phyloP scores from a whole-genome alignment of 345 rosid species.

The Physaria fendleri region DNA sequence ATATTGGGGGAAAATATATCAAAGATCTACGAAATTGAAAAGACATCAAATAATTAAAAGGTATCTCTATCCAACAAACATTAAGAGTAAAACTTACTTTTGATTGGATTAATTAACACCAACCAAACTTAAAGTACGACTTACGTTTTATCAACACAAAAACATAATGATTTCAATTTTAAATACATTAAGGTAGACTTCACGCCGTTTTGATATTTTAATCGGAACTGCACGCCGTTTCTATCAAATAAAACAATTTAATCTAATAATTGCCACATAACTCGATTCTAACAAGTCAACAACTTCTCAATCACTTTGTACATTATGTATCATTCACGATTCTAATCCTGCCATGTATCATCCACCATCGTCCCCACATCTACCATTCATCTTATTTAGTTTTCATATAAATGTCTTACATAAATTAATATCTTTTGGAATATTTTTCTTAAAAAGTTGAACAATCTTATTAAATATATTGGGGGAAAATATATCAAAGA shows the following conservation, averaged over 20 bases:
- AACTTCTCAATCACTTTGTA: neutral
- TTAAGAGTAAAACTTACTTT: conserved; percentile 14
- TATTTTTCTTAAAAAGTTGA: neutral
- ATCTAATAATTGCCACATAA: neutral
- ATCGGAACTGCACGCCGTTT: neutral
- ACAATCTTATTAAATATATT: too few species aligned
- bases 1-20: too few species aligned
- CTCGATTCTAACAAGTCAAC: neutral
- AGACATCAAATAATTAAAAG: neutral
- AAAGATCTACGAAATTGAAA: neutral
- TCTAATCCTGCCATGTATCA: neutral
- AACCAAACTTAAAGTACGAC: conserved; percentile 23
- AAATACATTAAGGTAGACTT: neutral
- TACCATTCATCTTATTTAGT: neutral
- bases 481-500: too few species aligned
- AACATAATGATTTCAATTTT: neutral
- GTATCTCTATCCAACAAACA: neutral
- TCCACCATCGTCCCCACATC: neutral
- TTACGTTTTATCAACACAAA: conserved; percentile 17
- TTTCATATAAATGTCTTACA: neutral
- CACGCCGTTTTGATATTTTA: neutral
- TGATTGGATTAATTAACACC: conserved; percentile 12
- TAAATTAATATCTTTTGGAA: neutral
- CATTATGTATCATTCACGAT: neutral
- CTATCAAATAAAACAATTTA: too few species aligned